These are phyloP conservation scores for Bimuria novae-zelandiae DNA, from an alignment of 2,329 filamentous ascomycete species.

Conservation along the genomic window DNA sequence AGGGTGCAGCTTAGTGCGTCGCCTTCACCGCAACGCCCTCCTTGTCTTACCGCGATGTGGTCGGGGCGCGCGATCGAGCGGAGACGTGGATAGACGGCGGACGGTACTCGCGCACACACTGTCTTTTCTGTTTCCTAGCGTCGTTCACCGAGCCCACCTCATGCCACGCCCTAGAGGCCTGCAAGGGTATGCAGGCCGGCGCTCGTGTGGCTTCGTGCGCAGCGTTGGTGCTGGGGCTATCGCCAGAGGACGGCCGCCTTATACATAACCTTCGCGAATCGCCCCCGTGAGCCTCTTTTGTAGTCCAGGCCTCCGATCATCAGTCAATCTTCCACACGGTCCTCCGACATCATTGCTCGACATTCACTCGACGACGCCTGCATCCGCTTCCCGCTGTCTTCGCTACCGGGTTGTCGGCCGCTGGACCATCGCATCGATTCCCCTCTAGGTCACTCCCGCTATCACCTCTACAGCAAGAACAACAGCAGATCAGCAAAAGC, in stretches of 20 bases:
- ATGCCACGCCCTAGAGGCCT: constrained; percentile 37
- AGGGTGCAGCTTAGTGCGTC: constrained; percentile 24
- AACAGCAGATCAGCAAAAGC: constrained; percentile 31
- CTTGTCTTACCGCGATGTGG: constrained; percentile 37
- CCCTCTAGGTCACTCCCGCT: constrained; percentile 19
- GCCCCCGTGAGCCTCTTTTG: constrained; percentile 35
- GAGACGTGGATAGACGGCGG: constrained; percentile 35
- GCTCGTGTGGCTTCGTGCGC: constrained; percentile 21
- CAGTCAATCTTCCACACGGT: constrained; percentile 13
- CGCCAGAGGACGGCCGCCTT: constrained; percentile 28
- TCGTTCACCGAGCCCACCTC: constrained; percentile 41
- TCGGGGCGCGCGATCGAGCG: constrained; percentile 47
- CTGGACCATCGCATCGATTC: constrained; percentile 22
- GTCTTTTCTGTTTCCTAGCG: constrained; percentile 46
- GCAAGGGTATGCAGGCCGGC: constrained; percentile 4
- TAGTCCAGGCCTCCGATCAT: constrained; percentile 40
- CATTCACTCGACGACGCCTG: not conserved
- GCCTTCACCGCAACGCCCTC: constrained; percentile 43
- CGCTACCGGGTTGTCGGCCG: constrained; percentile 34
- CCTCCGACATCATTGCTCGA: not conserved
- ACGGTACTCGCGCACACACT: constrained; percentile 29
- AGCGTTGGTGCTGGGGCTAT: constrained; percentile 37
- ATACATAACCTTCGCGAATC: constrained; percentile 43
- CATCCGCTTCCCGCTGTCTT: constrained; percentile 7
- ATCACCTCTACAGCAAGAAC: constrained; percentile 26